Percentiles rank a stretch among this genome's conserved stretches.
phyloP scores from a whole-genome alignment of 2,329 filamentous ascomycete genomes.

The Colletotrichum sp. region DNA sequence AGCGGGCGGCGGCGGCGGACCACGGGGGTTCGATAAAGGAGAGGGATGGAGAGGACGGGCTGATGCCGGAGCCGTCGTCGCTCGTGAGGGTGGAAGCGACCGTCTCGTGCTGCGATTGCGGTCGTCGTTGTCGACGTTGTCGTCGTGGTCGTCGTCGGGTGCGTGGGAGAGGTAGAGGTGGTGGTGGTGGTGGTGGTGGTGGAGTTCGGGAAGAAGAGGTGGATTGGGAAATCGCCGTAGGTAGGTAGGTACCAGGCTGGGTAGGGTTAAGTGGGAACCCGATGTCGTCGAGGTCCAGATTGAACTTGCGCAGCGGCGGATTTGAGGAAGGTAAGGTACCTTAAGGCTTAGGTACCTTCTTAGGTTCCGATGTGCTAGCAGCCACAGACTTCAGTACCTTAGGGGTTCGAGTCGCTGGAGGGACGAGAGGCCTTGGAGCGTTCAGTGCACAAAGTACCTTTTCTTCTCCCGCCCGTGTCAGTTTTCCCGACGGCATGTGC shows the following conservation, averaged over 20 bases:
- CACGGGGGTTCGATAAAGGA: not conserved
- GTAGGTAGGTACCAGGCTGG: not conserved
- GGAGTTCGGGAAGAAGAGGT: not conserved
- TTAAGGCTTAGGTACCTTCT: not conserved
- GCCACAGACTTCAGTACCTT: not conserved
- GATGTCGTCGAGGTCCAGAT: conserved; percentile 13
- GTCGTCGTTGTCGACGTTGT: not conserved
- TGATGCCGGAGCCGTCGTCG: conserved; percentile 2
- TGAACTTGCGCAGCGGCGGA: conserved; percentile 6
- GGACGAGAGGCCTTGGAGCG: not conserved
- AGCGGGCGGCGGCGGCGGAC: not conserved
- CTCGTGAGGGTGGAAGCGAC: not conserved
- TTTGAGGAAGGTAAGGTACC: not conserved
- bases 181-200: not conserved
- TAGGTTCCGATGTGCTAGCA: not conserved
- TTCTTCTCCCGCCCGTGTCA: not conserved
- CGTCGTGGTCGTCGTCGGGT: not conserved
- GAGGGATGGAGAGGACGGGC: not conserved
- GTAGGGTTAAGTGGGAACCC: not conserved
- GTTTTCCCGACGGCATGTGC: not conserved
- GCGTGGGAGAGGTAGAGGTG: not conserved
- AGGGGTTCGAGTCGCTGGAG: not conserved
- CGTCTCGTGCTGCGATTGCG: not conserved
- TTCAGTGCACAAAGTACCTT: not conserved
- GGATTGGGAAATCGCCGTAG: not conserved